Evolutionary conservation across 148 eudicot genomes (phyloP).

Genomic region (Vaccinium vitisidaea): DNA sequence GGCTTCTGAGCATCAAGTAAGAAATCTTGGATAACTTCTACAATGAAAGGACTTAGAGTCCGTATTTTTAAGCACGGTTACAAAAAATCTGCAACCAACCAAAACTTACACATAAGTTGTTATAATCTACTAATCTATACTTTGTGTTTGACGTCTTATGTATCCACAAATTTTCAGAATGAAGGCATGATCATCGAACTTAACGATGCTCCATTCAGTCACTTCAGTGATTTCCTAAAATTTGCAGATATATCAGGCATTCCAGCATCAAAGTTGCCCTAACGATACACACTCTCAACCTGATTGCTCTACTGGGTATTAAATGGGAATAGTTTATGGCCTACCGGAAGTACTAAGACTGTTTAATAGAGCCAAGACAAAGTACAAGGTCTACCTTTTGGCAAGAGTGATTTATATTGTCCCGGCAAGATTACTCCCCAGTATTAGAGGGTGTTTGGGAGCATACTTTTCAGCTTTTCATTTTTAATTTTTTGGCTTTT

Average conservation of each 20-base stretch:
- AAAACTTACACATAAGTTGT: not conserved
- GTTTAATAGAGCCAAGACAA: not conserved
- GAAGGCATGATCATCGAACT: not conserved
- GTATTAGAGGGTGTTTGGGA: no score
- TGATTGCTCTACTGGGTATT: not conserved
- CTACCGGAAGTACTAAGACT: not conserved
- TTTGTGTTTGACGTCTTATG: not conserved
- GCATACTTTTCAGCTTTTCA: no score
- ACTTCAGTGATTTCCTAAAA: not conserved
- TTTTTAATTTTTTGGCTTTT: no score
- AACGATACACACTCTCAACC: not conserved
- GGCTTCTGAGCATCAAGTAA: not conserved
- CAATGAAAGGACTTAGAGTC: not conserved
- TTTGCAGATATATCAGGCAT: not conserved
- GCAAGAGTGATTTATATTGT: not conserved
- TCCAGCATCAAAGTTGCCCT: not conserved
- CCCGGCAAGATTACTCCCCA: not conserved
- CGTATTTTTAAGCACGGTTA: not conserved
- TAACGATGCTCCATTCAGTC: not conserved
- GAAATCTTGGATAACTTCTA: not conserved
- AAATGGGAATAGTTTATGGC: not conserved
- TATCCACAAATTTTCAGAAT: not conserved
- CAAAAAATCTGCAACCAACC: not conserved
- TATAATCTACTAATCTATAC: not conserved
- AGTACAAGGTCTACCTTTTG: not conserved